phyloP scores from a whole-genome alignment of 1,139 yeast genomes.

The Taphrina confusa region DNA sequence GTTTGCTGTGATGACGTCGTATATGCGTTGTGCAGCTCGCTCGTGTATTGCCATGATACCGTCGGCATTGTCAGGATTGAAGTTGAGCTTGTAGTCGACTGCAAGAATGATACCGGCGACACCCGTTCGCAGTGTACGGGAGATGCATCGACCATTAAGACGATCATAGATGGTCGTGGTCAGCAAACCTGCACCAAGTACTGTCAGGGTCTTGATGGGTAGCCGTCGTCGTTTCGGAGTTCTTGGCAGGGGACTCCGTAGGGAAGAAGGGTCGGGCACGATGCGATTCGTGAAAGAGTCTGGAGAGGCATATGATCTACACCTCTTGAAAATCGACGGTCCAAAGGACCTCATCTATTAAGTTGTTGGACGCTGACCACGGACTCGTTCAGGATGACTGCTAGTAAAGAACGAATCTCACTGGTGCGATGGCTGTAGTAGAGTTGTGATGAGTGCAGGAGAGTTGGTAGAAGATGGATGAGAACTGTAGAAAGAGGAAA shows the following conservation, averaged over 20 bases:
- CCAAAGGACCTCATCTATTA: conserved; percentile 10
- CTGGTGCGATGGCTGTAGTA: too few species aligned
- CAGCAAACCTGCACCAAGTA: neutral
- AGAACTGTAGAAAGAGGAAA: too few species aligned
- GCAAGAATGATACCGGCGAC: conserved; percentile 58
- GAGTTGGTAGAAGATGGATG: too few species aligned
- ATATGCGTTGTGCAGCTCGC: conserved; percentile 58
- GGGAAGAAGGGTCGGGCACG: conserved; percentile 23
- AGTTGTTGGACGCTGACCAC: too few species aligned
- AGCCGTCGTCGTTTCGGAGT: conserved; percentile 6
- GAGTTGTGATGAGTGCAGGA: too few species aligned
- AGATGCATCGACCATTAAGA: conserved; percentile 47
- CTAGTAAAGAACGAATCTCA: too few species aligned
- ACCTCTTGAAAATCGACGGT: conserved; percentile 5
- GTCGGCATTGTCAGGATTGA: conserved; percentile 47
- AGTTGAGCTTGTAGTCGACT: conserved; percentile 58
- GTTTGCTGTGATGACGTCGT: conserved; percentile 57
- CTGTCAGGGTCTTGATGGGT: conserved; percentile 20
- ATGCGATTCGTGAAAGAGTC: conserved; percentile 26
- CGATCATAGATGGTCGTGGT: conserved; percentile 19
- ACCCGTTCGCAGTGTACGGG: conserved; percentile 58
- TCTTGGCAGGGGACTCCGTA: conserved; percentile 16
- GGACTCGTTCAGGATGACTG: too few species aligned
- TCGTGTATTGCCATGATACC: conserved; percentile 61
- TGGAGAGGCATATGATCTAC: conserved; percentile 15